Percentiles rank a stretch among this genome's conserved stretches.
These are phyloP conservation scores for Chlamydomonas eustigma DNA, from an alignment of 139 green algal genomes.

Conservation along the genomic window DNA sequence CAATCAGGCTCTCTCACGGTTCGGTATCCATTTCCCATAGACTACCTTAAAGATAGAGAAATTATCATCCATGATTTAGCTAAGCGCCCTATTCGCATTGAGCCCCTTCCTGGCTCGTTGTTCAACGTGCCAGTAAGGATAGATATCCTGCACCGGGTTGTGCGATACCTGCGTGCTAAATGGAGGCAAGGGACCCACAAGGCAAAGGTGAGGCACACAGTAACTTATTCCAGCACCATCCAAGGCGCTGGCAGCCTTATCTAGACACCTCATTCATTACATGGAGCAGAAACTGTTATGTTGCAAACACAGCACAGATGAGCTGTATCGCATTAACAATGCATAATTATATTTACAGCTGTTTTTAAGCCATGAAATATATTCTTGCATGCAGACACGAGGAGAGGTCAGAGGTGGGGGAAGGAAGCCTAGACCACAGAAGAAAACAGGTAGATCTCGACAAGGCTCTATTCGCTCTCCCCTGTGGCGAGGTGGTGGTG, in stretches of 20 bases:
- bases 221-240: too few relatives aligned
- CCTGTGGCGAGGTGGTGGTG: constrained; percentile 77
- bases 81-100: not conserved
- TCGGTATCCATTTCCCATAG: not conserved
- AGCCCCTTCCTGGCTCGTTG: constrained; percentile 32
- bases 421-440: constrained; percentile 93
- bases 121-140: constrained; percentile 65
- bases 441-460: constrained; percentile 87
- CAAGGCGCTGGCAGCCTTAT: too few relatives aligned
- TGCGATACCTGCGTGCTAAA: constrained; percentile 86
- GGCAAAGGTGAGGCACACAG: constrained; percentile 53
- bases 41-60: not conserved
- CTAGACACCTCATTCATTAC: too few relatives aligned
- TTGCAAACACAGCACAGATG: constrained; percentile 1
- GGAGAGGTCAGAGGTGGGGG: constrained; percentile 85
- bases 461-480: constrained; percentile 74
- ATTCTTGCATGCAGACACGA: constrained; percentile 22
- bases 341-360: too few relatives aligned
- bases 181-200: constrained; percentile 85
- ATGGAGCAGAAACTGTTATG: too few relatives aligned
- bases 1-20: not conserved
- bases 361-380: too few relatives aligned
- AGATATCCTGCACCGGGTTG: constrained; percentile 85
- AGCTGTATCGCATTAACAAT: too few relatives aligned
- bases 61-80: not conserved